phyloP scores from a whole-genome alignment of 768 basidiomycete species.

The Lentinus tigrinus region DNA sequence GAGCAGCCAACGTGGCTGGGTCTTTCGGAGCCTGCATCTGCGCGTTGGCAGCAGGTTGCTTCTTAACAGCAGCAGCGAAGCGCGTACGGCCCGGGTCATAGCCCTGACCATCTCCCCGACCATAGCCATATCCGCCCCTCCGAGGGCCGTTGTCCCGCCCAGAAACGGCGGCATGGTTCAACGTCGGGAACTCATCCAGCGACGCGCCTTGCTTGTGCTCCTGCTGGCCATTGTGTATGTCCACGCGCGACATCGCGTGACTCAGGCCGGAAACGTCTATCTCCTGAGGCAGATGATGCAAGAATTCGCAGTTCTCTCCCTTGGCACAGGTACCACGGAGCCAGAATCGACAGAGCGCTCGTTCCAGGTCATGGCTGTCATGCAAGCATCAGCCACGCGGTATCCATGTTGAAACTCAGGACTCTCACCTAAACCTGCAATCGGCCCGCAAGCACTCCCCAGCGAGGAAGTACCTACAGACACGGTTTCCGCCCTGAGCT shows the following conservation, averaged over 20 bases:
- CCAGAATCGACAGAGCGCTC: constrained; percentile 97
- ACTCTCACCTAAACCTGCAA: constrained; percentile 90
- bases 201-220: constrained; percentile 38
- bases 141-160: constrained; percentile 29
- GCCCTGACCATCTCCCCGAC: constrained; percentile 39
- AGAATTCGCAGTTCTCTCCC: constrained; percentile 93
- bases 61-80: constrained; percentile 90
- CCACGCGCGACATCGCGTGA: constrained; percentile 64
- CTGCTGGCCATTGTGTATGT: constrained; percentile 47
- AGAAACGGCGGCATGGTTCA: constrained; percentile 43
- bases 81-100: constrained; percentile 87
- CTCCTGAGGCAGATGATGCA: constrained; percentile 87
- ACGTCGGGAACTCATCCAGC: constrained; percentile 71
- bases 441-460: constrained; percentile 96
- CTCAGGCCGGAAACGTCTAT: constrained; percentile 74
- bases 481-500: constrained; percentile 63
- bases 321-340: constrained; percentile 96
- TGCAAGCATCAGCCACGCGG: not conserved
- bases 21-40: constrained; percentile 25
- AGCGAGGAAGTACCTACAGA: constrained; percentile 95
- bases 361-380: constrained; percentile 89
- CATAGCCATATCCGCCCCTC: constrained; percentile 37
- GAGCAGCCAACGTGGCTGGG: constrained; percentile 43
- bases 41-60: constrained; percentile 33
- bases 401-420: too few relatives aligned